These are phyloP conservation scores for Stephanodiscus triporus DNA, from an alignment of 108 stramenopile genomes.

Conservation along the genomic window DNA sequence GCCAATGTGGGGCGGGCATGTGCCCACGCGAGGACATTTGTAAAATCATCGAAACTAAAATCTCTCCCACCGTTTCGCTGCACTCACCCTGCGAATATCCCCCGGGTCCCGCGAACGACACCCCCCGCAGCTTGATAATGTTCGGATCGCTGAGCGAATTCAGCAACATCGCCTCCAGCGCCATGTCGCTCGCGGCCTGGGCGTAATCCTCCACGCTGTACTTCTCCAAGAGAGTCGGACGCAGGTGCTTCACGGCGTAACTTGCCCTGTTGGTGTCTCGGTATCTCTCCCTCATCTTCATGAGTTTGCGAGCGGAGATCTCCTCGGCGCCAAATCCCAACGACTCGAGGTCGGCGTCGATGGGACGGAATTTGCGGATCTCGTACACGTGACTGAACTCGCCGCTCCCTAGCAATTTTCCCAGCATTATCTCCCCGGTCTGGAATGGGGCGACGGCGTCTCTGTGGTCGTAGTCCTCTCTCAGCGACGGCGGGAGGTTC, in stretches of 20 bases:
- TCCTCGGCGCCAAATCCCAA: constrained; percentile 4
- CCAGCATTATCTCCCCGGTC: constrained; percentile 26
- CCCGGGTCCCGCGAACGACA: constrained; percentile 22
- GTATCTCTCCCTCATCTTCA: constrained; percentile 16
- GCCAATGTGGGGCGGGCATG: too few relatives aligned
- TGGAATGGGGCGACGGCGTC: constrained; percentile 22
- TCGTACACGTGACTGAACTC: constrained; percentile 40
- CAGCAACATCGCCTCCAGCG: constrained; percentile 24
- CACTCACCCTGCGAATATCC: constrained; percentile 18
- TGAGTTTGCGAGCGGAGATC: not conserved
- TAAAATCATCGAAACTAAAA: too few relatives aligned
- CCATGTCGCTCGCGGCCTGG: constrained; percentile 24
- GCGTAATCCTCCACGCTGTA: constrained; percentile 8
- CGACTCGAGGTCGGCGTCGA: constrained; percentile 4
- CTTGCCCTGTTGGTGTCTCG: constrained; percentile 9
- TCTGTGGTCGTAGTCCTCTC: constrained; percentile 9
- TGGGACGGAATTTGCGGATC: constrained; percentile 3
- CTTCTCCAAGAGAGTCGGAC: constrained; percentile 2
- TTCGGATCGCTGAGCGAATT: constrained; percentile 20
- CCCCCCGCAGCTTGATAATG: constrained; percentile 33
- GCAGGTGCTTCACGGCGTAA: constrained; percentile 19
- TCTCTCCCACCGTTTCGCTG: not conserved
- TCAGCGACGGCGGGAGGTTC: constrained; percentile 11
- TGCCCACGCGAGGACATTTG: too few relatives aligned
- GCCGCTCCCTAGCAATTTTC: constrained; percentile 22